phyloP scores from a whole-genome alignment of 1,284 basidiomycete genomes.

The Tylopilus orsonianus region DNA sequence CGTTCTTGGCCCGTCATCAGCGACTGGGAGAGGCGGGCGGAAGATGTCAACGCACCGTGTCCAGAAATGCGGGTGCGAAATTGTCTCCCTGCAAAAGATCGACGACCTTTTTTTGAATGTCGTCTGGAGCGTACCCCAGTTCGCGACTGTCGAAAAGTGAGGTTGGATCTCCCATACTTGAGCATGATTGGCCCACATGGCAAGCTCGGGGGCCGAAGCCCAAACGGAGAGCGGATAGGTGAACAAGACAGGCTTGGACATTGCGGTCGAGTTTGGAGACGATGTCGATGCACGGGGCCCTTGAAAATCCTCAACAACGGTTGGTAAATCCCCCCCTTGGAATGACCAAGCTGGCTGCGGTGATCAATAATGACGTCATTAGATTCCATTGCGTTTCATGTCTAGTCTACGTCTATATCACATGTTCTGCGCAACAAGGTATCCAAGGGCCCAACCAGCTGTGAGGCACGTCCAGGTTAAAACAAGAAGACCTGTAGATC shows the following conservation, averaged over 20 bases:
- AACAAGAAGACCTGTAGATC: constrained; percentile 61
- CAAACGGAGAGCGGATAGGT: constrained; percentile 48
- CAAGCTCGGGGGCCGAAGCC: constrained; percentile 49
- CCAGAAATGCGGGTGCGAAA: constrained; percentile 58
- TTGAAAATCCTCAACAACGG: no score
- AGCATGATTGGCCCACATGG: constrained; percentile 38
- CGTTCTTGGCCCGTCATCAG: constrained; percentile 40
- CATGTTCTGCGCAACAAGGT: constrained; percentile 8
- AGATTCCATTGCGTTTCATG: background rate
- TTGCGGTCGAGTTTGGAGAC: background rate
- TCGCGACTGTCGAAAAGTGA: constrained; percentile 35
- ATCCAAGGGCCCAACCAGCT: constrained; percentile 4
- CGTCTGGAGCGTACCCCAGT: constrained; percentile 40
- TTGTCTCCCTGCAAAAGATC: constrained; percentile 58
- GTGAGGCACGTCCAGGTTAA: constrained; percentile 33
- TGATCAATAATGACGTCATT: constrained; percentile 4
- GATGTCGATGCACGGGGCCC: no score
- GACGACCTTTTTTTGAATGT: constrained; percentile 38
- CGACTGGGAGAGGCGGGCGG: background rate
- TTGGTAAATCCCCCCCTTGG: no score
- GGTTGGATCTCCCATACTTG: background rate
- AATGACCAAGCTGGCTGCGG: no score
- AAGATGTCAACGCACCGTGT: constrained; percentile 39
- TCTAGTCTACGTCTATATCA: constrained; percentile 7
- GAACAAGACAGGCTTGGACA: constrained; percentile 37